Base-by-base conservation (phyloP, 2,329 filamentous ascomycete genomes). In the Penicillium sclerotiorum region DNA sequence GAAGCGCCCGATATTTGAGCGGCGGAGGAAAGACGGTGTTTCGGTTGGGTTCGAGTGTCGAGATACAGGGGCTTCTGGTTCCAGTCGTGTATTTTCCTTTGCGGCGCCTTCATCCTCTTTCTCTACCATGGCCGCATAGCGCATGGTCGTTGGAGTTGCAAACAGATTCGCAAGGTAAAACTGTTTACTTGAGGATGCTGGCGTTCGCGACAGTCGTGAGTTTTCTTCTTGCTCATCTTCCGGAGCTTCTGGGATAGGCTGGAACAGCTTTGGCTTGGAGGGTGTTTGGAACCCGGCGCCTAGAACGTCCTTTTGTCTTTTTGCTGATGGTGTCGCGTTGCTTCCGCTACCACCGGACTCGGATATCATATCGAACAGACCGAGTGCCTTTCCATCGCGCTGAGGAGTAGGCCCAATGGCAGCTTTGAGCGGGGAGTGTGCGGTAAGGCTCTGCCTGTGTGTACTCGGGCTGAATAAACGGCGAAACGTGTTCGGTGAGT, bases 401-500 rank as follows among this genome's bases (percentile, higher is more conserved):
- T 78, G 74, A 1, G 76, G 76, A 2, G 76, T 78, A 11, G 76
- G 76, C 4, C 75, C 76, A 42, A 78, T 74, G 20, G 66, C 69
- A 8, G 67, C 55, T 37, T 72, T 70, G 2, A 76, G 55, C 2
- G 72, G 69, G 8, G 67, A 62, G 12, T 69, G 65, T 12, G 66
- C 64, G 21, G 61, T 49, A 6, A 53, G 38, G 32, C 45, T 52
- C 46, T 65, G 60, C 13, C 53, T 57, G 38, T 72, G 69, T 2
- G 66, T 59, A 21, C 58, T 64, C 7, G 72, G 66, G 45, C 67
- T 71, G 62, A 72, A 71, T 9, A 73, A 57, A 27, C 63, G 60
- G 15, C 71, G 69, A 6, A 74, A 55, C 1, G 62, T 64, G 0
- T 70, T 68, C 0, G 75, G 74, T 0, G 73, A 73, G 50, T 76